Conservation (phyloP, 306 rosid species). For the Sechiopsis laciniata region DNA sequence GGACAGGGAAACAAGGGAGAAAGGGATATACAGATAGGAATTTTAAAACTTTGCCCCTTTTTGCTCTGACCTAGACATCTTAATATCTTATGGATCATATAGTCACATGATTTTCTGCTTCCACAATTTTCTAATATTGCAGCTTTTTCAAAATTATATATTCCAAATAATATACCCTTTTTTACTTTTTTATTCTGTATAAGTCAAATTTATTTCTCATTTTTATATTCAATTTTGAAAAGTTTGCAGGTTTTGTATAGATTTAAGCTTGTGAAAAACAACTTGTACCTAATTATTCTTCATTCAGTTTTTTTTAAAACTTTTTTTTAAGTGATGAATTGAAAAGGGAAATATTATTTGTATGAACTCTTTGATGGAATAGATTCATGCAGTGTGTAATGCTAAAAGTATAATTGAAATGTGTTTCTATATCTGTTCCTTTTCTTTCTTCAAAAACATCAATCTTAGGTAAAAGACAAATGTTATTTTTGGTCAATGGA, state of each 20-base stretch:
- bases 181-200: too few relatives aligned
- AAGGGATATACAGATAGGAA: slow-evolving; percentile 18
- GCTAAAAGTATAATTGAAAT: too few relatives aligned
- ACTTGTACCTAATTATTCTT: too few relatives aligned
- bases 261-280: too few relatives aligned
- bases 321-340: too few relatives aligned
- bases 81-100: slow-evolving; percentile 15
- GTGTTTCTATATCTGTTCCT: not conserved
- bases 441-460: not conserved
- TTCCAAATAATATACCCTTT: too few relatives aligned
- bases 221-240: not conserved
- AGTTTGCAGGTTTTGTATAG: not conserved
- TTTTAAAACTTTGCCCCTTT: slow-evolving; percentile 9
- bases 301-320: too few relatives aligned
- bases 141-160: not conserved
- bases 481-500: too few relatives aligned
- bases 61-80: slow-evolving; percentile 18
- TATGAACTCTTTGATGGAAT: not conserved
- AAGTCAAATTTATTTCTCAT: not conserved
- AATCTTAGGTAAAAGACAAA: not conserved
- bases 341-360: too few relatives aligned
- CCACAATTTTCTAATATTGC: slow-evolving; percentile 2
- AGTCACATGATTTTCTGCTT: slow-evolving; percentile 17
- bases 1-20: slow-evolving; percentile 19
- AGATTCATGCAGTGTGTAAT: too few relatives aligned